Base-by-base conservation (phyloP, 1,284 basidiomycete genomes). In the Sanguinoderma infundibulare region DNA sequence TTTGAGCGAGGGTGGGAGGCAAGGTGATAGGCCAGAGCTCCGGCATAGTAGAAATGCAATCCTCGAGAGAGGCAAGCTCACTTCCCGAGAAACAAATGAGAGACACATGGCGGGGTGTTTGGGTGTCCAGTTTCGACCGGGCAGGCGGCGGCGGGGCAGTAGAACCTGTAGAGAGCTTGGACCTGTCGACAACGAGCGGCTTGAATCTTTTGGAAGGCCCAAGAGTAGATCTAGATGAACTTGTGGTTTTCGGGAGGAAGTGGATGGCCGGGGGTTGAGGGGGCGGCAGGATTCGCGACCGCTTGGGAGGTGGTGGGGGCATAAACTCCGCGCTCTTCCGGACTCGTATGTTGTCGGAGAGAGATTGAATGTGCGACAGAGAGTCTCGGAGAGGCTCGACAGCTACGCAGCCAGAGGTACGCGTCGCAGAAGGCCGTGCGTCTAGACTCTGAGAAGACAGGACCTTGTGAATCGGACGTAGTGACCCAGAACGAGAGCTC, bases 1-100 rank as follows among this genome's bases (percentile, higher is more conserved):
- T 76, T 57, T 89, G 82, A 0, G 82, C 77, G 7, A 87, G 68
- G 24, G 79, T 80, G 0, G 87, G 87, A 5, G 89, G 88, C 28
- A 86, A 65, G 8, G 79, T 74, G 51, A 90, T 83, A 12, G 74
- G 66, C 12, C 69, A 62, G n/a, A 89, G 70, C 2, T 64, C 40
- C 1, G 73, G 67, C 22, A 64, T 44, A 55, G 61, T 52, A 22
- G 64, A 28, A 24, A 35, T 60, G 14, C 10, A 57, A 17, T 28
- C 14, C 46, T 82, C 78, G 4, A 83, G 73, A 62, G 73, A 69
- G 50, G 52, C 61, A 2, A 72, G 56, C 8, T 26, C 9, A 8
- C 44, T 28, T 15, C 36, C 12, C 12, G 34, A 15, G 12, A n/a
- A 7, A 14, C 3, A 5, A 26, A 38, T 10, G 3, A 42, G n/a